These are phyloP conservation scores for Dillenia turbinata DNA, from an alignment of 164 flowering plant genomes.

Conservation along the genomic window DNA sequence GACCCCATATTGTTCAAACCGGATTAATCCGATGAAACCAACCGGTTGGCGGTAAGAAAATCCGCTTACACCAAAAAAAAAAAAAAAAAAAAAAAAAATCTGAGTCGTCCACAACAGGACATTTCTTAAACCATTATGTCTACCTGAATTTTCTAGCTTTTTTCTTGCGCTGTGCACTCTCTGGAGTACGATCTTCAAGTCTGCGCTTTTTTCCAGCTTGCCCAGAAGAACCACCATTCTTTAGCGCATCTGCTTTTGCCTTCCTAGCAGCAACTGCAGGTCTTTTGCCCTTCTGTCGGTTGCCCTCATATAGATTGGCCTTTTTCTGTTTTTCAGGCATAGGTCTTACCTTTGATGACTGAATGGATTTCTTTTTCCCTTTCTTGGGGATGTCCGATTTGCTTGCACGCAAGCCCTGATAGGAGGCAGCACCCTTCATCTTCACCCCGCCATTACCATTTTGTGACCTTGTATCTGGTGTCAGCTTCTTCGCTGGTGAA, in stretches of 20 bases:
- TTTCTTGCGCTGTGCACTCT: slow-evolving; percentile 34
- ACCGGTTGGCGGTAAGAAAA: too few relatives aligned
- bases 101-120: too few relatives aligned
- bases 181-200: slow-evolving; percentile 49
- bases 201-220: slow-evolving; percentile 51
- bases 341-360: slow-evolving; percentile 13
- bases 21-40: too few relatives aligned
- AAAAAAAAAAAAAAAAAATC: too few relatives aligned
- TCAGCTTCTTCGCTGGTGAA: slow-evolving; percentile 38
- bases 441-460: slow-evolving; percentile 13
- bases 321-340: slow-evolving; percentile 3
- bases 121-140: neutral
- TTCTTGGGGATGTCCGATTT: slow-evolving; percentile 61
- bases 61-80: too few relatives aligned
- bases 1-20: too few relatives aligned
- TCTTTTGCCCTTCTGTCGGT: slow-evolving; percentile 37
- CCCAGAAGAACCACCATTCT: slow-evolving; percentile 23
- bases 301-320: neutral
- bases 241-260: slow-evolving; percentile 34
- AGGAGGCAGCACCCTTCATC: slow-evolving; percentile 32
- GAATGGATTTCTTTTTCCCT: slow-evolving; percentile 12
- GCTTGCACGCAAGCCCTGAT: slow-evolving; percentile 80
- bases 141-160: slow-evolving; percentile 36
- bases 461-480: slow-evolving; percentile 20
- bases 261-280: slow-evolving; percentile 91